phyloP scores from a whole-genome alignment of 169 alveolate species.

The Eimeria nieschulzi region DNA sequence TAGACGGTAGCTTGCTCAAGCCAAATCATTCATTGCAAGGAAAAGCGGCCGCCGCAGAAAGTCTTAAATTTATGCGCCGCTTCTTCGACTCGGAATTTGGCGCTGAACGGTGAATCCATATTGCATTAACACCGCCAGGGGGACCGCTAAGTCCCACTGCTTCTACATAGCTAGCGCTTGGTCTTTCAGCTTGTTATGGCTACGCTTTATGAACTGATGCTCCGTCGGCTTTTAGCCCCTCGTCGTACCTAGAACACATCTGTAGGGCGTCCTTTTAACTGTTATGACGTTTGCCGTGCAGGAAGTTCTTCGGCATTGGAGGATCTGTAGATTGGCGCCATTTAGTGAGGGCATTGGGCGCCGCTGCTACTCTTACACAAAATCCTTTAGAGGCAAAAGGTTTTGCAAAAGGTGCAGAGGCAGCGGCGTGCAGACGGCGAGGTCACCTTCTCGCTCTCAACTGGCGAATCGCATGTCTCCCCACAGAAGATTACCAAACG shows the following conservation, averaged over 20 bases:
- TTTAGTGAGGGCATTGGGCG: conserved; percentile 60
- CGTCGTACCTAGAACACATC: no score
- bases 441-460: conserved; percentile 68
- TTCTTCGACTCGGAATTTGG: conserved; percentile 72
- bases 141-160: no score
- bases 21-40: conserved; percentile 9
- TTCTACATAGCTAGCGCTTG: no score
- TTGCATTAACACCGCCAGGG: background rate
- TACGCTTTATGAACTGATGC: no score
- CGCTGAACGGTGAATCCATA: conserved; percentile 58
- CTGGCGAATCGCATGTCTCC: conserved; percentile 57
- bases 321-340: conserved; percentile 59
- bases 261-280: no score
- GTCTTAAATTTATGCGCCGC: conserved; percentile 49
- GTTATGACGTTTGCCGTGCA: background rate
- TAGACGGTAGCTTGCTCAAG: conserved; percentile 26
- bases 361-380: conserved; percentile 23
- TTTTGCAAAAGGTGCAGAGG: conserved; percentile 45
- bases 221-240: no score
- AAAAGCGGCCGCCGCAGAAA: conserved; percentile 37
- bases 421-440: conserved; percentile 61
- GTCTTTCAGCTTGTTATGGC: no score
- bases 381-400: background rate
- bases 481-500: conserved; percentile 9
- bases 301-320: conserved; percentile 51